Evolutionary conservation across 2,329 filamentous ascomycete genomes (phyloP).

Genomic region (Neodidymelliopsis sp.): DNA sequence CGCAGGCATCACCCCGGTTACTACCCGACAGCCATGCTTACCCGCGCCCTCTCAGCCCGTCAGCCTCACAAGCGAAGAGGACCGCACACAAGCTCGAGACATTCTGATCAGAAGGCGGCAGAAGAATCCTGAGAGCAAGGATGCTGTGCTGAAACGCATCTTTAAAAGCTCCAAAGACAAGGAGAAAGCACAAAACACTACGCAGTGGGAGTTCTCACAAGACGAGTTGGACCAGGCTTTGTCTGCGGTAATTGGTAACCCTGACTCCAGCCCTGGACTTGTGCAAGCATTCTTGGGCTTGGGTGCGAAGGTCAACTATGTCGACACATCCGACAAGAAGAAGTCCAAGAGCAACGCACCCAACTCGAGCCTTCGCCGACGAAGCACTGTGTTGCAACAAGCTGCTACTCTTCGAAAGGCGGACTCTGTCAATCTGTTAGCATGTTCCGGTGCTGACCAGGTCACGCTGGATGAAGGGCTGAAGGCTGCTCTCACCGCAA

Average conservation of each 20-base stretch:
- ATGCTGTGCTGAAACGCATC: conserved; percentile 44
- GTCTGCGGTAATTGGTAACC: conserved; percentile 41
- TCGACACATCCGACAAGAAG: conserved; percentile 30
- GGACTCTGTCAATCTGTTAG: conserved; percentile 42
- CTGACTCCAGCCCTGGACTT: conserved; percentile 39
- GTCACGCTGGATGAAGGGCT: conserved; percentile 44
- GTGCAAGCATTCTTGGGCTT: conserved; percentile 45
- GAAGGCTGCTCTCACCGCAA: conserved; percentile 41
- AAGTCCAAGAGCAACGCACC: conserved; percentile 31
- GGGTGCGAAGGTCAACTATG: conserved; percentile 46
- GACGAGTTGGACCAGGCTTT: conserved; percentile 47
- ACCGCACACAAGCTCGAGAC: conserved; percentile 39
- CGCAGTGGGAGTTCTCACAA: conserved; percentile 42
- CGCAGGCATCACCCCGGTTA: conserved; percentile 36
- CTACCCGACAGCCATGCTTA: conserved; percentile 41
- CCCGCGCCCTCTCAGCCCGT: conserved; percentile 42
- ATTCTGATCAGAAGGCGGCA: conserved; percentile 42
- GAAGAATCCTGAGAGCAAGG: conserved; percentile 39
- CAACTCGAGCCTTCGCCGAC: conserved; percentile 33
- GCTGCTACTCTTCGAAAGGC: conserved; percentile 41
- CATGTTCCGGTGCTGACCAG: conserved; percentile 46
- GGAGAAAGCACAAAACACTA: conserved; percentile 36
- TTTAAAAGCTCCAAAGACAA: conserved; percentile 48
- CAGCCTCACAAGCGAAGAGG: conserved; percentile 41
- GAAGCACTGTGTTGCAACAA: conserved; percentile 47